Evolutionary conservation across 2,329 filamentous ascomycete species (phyloP), one percentile per base, ranked within the genome.

Genomic region (Fusarium liriodendri): DNA sequence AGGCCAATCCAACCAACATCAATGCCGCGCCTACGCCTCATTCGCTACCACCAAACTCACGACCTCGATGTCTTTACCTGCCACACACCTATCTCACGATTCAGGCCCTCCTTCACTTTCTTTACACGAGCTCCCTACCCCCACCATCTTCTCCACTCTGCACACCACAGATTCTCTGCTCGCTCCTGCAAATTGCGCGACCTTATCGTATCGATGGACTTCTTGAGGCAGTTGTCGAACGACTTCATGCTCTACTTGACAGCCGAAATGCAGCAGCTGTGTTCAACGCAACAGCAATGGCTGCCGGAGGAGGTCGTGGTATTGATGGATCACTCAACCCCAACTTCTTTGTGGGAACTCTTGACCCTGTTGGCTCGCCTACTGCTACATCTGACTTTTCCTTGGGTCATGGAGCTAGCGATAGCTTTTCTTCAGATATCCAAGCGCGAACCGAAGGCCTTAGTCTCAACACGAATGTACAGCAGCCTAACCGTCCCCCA

Each of bases 251-350:
- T 33, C 90, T 97, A 1, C 89, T 99, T 5, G 97, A 99, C 81
- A 97, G 94, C 57, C 90, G 96, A 55, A 99, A 98, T 76, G 96
- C 97, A 0, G 97, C 97, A 0, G 97, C 97, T 7, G 95, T 99
- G 0, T 99, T 99, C 87, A 99, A 99, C 75, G 97, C 97, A 0
- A 97, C 96, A 0, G 97, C 97, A 62, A 98, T 98, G 97, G 97
- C 95, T 1, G 97, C 97, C 1, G 97, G 97, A 13, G 95, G 97
- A 29, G 97, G 97, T 0, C 91, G 95, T 57, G 94, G 94, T 57
- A 94, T 96, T 32, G 92, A 93, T 62, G 94, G 88, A 40, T 87
- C 85, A 2, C 83, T 91, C 33, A 91, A 91, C 76, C 91, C 90
- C 66, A 91, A 91, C 78, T 91, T 88, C 80, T 91, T 89, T 76